These are phyloP conservation scores for Epithemia pelagica DNA, from an alignment of 108 stramenopile genomes.

Conservation along the genomic window DNA sequence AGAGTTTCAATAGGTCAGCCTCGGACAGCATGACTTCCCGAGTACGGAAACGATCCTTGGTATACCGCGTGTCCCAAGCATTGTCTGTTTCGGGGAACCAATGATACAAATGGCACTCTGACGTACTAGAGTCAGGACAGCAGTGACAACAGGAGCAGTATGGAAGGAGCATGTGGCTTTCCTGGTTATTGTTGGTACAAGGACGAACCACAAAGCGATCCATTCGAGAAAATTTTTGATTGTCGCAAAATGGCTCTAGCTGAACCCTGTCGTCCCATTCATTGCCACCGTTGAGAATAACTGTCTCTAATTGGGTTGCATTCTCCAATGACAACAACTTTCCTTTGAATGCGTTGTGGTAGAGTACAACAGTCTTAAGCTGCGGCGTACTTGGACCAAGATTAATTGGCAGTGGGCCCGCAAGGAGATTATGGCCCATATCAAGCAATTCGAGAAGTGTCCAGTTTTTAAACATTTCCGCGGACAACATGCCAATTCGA, in stretches of 20 bases:
- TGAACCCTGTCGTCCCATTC: not conserved
- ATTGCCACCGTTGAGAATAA: not conserved
- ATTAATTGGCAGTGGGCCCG: slow-evolving; percentile 17
- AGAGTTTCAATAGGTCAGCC: not conserved
- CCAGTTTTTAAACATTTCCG: slow-evolving; percentile 16
- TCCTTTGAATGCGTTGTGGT: not conserved
- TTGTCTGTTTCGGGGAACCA: not conserved
- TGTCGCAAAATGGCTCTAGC: not conserved
- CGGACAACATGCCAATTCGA: slow-evolving; percentile 28
- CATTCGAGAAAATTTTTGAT: not conserved
- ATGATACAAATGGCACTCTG: not conserved
- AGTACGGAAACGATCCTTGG: not conserved
- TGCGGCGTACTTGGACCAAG: not conserved
- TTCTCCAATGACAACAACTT: not conserved
- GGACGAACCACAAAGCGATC: not conserved
- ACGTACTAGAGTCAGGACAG: not conserved
- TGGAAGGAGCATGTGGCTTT: not conserved
- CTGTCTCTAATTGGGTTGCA: not conserved
- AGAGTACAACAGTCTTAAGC: not conserved
- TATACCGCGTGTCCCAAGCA: not conserved
- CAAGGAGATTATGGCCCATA: slow-evolving; percentile 26
- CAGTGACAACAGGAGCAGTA: not conserved
- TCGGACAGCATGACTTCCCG: not conserved
- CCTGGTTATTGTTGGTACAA: not conserved
- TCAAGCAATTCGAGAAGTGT: slow-evolving; percentile 24